phyloP scores from a whole-genome alignment of 2,329 filamentous ascomycete species.

The Colletotrichum zoysiae region DNA sequence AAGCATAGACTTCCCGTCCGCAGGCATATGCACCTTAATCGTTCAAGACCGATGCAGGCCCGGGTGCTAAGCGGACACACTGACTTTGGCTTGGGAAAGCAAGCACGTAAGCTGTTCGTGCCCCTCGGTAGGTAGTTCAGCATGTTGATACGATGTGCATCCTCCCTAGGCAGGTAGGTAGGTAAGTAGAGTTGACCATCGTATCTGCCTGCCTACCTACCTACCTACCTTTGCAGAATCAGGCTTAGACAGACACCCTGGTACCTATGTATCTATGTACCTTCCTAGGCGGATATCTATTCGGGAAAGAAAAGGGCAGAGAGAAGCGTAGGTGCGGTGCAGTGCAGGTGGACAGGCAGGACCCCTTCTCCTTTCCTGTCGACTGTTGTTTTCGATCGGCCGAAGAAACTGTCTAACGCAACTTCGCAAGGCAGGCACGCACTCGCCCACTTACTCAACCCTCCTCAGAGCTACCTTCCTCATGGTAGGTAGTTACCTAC shows the following conservation, averaged over 20 bases:
- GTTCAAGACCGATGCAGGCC: neutral
- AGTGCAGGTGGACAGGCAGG: slow-evolving; percentile 19
- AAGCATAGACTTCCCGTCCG: neutral
- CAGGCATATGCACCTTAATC: neutral
- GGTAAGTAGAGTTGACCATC: too few species aligned
- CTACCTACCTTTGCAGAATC: too few species aligned
- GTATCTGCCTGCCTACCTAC: too few species aligned
- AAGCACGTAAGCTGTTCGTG: neutral
- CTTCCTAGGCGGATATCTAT: neutral
- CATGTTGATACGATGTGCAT: neutral
- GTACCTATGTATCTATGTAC: too few species aligned
- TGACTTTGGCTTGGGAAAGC: neutral
- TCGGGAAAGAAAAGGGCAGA: neutral
- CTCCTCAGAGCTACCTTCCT: too few species aligned
- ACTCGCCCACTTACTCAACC: neutral
- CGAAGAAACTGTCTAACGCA: neutral
- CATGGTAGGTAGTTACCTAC: too few species aligned
- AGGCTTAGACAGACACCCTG: too few species aligned
- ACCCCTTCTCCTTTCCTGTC: neutral
- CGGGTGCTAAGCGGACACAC: neutral
- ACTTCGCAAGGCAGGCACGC: neutral
- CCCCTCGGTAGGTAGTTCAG: neutral
- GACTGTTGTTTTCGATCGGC: neutral
- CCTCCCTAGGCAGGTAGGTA: neutral
- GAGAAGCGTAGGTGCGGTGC: neutral